Conservation (phyloP, 352 stramenopile species). For the Phytophthora brassicae region DNA sequence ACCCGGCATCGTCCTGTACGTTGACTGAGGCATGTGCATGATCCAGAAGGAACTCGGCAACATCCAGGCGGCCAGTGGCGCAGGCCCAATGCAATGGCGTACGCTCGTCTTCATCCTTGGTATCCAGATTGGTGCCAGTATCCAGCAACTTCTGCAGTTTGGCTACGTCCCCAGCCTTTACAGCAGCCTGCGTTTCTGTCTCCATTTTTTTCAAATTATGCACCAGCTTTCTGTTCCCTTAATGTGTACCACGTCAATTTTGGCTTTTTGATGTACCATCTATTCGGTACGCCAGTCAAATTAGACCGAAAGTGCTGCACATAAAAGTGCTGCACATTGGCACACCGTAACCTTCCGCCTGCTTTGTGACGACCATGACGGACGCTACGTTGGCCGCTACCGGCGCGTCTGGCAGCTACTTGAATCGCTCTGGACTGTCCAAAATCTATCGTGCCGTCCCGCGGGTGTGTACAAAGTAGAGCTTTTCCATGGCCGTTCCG, state of each 20-base stretch:
- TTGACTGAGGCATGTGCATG: slow-evolving; percentile 43
- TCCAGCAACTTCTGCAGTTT: slow-evolving; percentile 39
- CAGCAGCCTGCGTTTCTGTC: slow-evolving; percentile 28
- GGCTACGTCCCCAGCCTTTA: slow-evolving; percentile 31
- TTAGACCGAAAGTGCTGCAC: slow-evolving; percentile 21
- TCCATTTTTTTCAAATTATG: slow-evolving; percentile 23
- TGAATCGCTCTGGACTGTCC: slow-evolving; percentile 61
- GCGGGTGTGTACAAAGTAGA: slow-evolving; percentile 83
- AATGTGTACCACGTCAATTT: not conserved
- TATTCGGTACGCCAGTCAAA: slow-evolving; percentile 30
- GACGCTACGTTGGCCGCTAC: slow-evolving; percentile 6
- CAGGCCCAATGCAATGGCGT: slow-evolving; percentile 74
- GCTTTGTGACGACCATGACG: slow-evolving; percentile 17
- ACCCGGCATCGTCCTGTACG: slow-evolving; percentile 72
- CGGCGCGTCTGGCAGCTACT: slow-evolving; percentile 48
- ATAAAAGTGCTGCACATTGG: slow-evolving; percentile 12
- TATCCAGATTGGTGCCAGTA: slow-evolving; percentile 34
- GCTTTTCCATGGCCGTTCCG: slow-evolving; percentile 43
- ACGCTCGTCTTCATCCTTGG: slow-evolving; percentile 73
- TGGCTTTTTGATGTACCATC: too few species aligned
- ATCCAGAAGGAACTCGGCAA: slow-evolving; percentile 60
- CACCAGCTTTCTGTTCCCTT: too few species aligned
- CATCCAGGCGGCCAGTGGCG: slow-evolving; percentile 43
- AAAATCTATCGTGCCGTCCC: slow-evolving; percentile 82
- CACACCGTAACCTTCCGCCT: slow-evolving; percentile 1